phyloP scores from a whole-genome alignment of 495 filamentous ascomycete genomes.

The Aspergillus incahuasiensis region DNA sequence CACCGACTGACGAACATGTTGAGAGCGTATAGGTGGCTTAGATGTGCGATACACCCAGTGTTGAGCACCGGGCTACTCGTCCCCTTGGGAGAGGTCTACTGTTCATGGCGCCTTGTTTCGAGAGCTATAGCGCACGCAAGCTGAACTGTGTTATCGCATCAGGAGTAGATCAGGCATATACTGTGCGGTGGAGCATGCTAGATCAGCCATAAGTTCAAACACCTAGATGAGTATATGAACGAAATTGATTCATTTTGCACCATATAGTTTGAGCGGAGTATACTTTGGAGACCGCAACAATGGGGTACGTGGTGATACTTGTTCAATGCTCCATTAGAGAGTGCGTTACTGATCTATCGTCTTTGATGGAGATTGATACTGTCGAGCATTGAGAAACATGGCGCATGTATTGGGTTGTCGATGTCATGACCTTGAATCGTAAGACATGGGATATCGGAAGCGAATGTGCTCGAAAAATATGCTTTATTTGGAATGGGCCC shows the following conservation, averaged over 20 bases:
- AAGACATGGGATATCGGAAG: neutral
- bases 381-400: neutral
- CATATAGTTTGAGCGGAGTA: neutral
- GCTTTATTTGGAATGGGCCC: conserved; percentile 6
- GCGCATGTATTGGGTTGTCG: neutral
- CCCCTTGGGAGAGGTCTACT: neutral
- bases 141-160: neutral
- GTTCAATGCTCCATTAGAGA: neutral
- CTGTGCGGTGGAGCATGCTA: neutral
- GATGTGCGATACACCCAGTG: neutral
- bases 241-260: neutral
- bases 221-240: neutral
- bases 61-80: neutral
- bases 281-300: neutral
- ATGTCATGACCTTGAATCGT: neutral
- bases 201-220: neutral
- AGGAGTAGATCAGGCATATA: neutral
- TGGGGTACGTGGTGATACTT: neutral
- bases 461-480: neutral
- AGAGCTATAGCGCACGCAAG: neutral
- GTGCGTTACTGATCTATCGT: neutral
- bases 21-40: conserved; percentile 1
- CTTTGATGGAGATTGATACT: neutral
- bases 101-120: neutral
- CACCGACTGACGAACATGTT: conserved; percentile 8